Evolutionary conservation across 768 basidiomycete species (phyloP), one percentile per base, ranked within the genome.

Genomic region (Pilatotrama ljubarskyi): DNA sequence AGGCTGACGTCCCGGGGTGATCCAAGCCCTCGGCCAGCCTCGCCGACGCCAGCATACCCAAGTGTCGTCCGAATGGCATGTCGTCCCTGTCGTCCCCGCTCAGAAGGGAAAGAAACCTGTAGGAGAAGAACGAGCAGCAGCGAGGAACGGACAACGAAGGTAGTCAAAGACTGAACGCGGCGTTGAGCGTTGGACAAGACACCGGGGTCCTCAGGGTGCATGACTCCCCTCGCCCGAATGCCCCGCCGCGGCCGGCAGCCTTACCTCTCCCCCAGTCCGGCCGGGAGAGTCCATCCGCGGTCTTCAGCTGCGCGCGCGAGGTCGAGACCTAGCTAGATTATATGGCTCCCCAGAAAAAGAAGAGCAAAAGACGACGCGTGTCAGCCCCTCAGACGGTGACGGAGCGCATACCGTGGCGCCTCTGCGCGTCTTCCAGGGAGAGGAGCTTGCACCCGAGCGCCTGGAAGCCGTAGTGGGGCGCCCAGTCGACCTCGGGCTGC

Each of bases 361-460:
- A 4, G 8, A 57, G 38, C 4, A 26, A n/a, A 51, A 51, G 24
- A 51, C 38, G 6, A 41, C 37, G 38, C 17, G 37, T 37, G 41
- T 51, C 51, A 51, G 38, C 51, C 37, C 51, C 38, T 0, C 51
- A 60, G 0, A 32, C 29, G 61, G 70, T 1, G 62, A 55, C 7
- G 55, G 65, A 11, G 41, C 65, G 3, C 69, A 70, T 5, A 67
- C 68, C 0, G 20, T 47, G 26, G 44, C 52, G 43, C 51, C 8
- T 32, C 43, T 48, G 51, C 11, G 59, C 59, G 22, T 37, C 43
- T n/a, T n/a, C 58, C 17, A 59, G 59, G 14, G 36, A 14, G 22
- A 60, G 44, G 26, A 60, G 32, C 22, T 36, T 54, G 58, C 46
- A 59, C 5, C 35, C 51, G 42, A 44, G 37, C 36, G 51, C 29